These are phyloP conservation scores for Russula earlei DNA, from an alignment of 768 basidiomycete species.

Conservation along the genomic window DNA sequence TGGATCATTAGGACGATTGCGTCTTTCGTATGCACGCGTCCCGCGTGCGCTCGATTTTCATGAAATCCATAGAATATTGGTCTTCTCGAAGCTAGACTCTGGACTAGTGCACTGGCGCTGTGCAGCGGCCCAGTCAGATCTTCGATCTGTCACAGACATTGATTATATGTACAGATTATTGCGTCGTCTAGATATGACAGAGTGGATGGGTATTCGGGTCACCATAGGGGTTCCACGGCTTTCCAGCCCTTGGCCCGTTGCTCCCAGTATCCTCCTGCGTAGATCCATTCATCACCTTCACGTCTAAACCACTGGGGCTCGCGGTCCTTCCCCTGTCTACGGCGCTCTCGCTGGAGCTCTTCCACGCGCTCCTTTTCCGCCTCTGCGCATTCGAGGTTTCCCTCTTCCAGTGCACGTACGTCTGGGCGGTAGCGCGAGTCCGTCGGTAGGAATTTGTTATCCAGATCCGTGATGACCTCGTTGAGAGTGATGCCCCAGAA, in stretches of 20 bases:
- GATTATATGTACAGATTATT: background rate
- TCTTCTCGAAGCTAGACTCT: background rate
- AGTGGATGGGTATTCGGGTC: constrained; percentile 22
- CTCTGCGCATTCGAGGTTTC: constrained; percentile 62
- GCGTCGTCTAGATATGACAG: background rate
- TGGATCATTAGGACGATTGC: too few species aligned
- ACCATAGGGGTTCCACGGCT: constrained; percentile 55
- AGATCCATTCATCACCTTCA: constrained; percentile 62
- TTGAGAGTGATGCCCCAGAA: constrained; percentile 71
- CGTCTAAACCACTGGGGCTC: constrained; percentile 70
- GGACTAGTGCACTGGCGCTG: background rate
- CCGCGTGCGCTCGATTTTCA: background rate
- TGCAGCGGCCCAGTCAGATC: background rate
- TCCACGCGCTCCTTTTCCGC: constrained; percentile 63
- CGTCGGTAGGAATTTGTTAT: constrained; percentile 59
- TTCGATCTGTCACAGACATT: background rate
- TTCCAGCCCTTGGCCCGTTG: constrained; percentile 57
- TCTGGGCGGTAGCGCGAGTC: constrained; percentile 79
- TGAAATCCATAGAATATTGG: background rate
- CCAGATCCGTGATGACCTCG: constrained; percentile 61
- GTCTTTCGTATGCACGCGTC: too few species aligned
- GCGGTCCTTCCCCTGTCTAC: constrained; percentile 48
- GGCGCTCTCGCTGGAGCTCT: constrained; percentile 65
- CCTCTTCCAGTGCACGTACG: constrained; percentile 75
- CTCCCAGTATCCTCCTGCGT: constrained; percentile 81